A percentile compares a stretch with the other conserved stretches of the same genome.
Conservation (phyloP, 225 moss, liverwort and hornwort genomes). For the Physcomitrium patens region DNA sequence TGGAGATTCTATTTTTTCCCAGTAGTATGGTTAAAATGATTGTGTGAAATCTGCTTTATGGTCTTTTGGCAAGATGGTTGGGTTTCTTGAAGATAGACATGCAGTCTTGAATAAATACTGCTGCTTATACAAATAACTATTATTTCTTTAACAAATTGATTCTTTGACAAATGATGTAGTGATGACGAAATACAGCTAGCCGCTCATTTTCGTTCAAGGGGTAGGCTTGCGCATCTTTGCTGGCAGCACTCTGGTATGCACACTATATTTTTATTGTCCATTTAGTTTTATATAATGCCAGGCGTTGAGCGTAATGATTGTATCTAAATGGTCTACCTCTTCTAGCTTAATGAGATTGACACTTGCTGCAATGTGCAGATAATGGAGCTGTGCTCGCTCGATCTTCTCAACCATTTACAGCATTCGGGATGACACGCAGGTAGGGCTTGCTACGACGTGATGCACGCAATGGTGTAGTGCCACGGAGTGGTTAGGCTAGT, state of each 20-base stretch:
- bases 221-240: conserved; percentile 79
- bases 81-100: conserved; percentile 12
- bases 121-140: neutral
- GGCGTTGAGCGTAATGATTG: conserved; percentile 1
- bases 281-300: conserved; percentile 14
- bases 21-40: conserved; percentile 19
- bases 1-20: conserved; percentile 2
- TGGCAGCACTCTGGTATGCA: conserved; percentile 88
- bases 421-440: conserved; percentile 97
- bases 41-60: conserved; percentile 11
- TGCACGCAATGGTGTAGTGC: conserved; percentile 6
- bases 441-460: conserved; percentile 30
- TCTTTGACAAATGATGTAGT: conserved; percentile 43
- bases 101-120: neutral
- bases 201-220: conserved; percentile 84
- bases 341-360: conserved; percentile 17
- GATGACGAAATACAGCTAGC: conserved; percentile 89
- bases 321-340: conserved; percentile 17
- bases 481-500: conserved; percentile 12
- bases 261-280: conserved; percentile 13
- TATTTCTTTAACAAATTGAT: neutral
- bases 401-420: conserved; percentile 92
- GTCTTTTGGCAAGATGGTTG: neutral
- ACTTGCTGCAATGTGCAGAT: conserved; percentile 52
- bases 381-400: conserved; percentile 98